Evolutionary conservation across 257 asterid species (phyloP).

Genomic region (Gynochthodes officinalis): DNA sequence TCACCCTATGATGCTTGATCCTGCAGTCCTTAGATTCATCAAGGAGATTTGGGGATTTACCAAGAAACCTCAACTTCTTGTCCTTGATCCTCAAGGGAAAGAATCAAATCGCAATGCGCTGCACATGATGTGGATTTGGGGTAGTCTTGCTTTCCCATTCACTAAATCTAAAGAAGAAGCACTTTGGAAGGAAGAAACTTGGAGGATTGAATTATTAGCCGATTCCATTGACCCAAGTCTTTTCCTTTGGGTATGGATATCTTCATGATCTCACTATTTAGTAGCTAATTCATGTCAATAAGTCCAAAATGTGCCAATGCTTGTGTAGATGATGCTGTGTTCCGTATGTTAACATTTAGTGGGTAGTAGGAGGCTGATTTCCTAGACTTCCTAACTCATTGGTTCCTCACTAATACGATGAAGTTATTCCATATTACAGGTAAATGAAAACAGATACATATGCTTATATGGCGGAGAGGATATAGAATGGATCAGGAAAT

Average conservation of each 20-base stretch:
- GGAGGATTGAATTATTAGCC: constrained; percentile 67
- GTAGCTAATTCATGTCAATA: not conserved
- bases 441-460: constrained; percentile 46
- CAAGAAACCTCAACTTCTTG: constrained; percentile 75
- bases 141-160: constrained; percentile 74
- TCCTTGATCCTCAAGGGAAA: constrained; percentile 79
- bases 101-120: constrained; percentile 61
- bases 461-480: constrained; percentile 94
- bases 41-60: constrained; percentile 51
- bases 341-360: too few species aligned
- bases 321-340: too few species aligned
- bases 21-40: constrained; percentile 55
- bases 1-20: constrained; percentile 58
- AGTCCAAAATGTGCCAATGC: not conserved
- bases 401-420: not conserved
- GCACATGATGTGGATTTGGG: constrained; percentile 98
- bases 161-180: constrained; percentile 51
- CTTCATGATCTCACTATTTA: not conserved
- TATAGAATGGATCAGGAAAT: constrained; percentile 67
- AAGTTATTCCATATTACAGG: constrained; percentile 28
- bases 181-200: constrained; percentile 59
- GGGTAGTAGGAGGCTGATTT: too few species aligned
- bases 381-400: too few species aligned
- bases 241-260: constrained; percentile 53
- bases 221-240: constrained; percentile 60